A percentile compares a stretch with the other conserved stretches of the same genome.
phyloP scores from a whole-genome alignment of 2,329 filamentous ascomycete genomes.

The Ophiognomonia clavigignenti-juglandacearum region DNA sequence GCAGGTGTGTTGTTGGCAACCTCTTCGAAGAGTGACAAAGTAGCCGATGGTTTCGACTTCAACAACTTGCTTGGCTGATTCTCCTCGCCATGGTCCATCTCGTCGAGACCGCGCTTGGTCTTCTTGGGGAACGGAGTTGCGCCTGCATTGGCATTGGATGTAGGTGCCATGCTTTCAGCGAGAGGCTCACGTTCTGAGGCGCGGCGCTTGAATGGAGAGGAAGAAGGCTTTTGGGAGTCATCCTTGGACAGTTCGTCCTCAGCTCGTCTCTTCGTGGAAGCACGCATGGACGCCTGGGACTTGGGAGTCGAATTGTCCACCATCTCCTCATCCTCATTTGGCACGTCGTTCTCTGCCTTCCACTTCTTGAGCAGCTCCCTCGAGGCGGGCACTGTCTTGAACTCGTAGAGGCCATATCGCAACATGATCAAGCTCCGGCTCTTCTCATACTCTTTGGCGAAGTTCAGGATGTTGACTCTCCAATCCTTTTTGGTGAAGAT shows the following conservation, averaged over 20 bases:
- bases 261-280: conserved; percentile 49
- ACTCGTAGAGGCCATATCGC: conserved; percentile 58
- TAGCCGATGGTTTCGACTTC: conserved; percentile 47
- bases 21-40: conserved; percentile 53
- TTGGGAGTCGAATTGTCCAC: conserved; percentile 23
- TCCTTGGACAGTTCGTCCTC: conserved; percentile 42
- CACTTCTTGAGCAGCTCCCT: conserved; percentile 54
- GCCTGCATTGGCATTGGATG: conserved; percentile 16
- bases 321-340: conserved; percentile 40
- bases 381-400: conserved; percentile 57
- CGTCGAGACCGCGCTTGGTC: conserved; percentile 49
- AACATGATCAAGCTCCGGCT: conserved; percentile 57
- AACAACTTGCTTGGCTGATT: conserved; percentile 46
- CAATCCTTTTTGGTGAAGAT: conserved; percentile 58
- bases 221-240: conserved; percentile 27
- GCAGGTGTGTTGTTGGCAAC: conserved; percentile 46
- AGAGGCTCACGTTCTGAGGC: conserved; percentile 35
- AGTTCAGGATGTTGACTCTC: conserved; percentile 58
- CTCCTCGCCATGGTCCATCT: conserved; percentile 38
- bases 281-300: conserved; percentile 23
- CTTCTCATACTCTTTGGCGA: conserved; percentile 61
- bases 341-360: conserved; percentile 51
- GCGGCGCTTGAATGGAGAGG: conserved; percentile 46
- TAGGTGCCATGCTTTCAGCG: conserved; percentile 26
- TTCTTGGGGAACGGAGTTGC: conserved; percentile 35